Evolutionary conservation across 2,329 filamentous ascomycete species (phyloP).

Genomic region (Ophiocordyceps camponoti-floridani): DNA sequence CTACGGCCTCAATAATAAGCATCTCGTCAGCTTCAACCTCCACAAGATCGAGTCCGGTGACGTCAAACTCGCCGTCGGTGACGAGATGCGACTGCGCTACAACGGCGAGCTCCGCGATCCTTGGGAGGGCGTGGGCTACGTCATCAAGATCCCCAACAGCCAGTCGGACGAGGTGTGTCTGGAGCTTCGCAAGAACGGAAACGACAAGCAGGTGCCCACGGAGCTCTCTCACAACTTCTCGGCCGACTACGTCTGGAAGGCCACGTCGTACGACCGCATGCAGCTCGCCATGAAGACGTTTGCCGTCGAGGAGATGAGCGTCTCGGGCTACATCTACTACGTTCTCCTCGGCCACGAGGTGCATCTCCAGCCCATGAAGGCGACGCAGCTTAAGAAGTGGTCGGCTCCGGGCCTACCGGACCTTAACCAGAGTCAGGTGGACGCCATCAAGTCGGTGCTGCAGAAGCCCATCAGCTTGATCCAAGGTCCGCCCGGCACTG

Average conservation of each 20-base stretch:
- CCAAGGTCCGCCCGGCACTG: slow-evolving; percentile 89
- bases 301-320: slow-evolving; percentile 92
- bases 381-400: slow-evolving; percentile 89
- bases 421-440: slow-evolving; percentile 88
- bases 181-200: slow-evolving; percentile 82
- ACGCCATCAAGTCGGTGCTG: slow-evolving; percentile 86
- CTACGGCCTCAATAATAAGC: slow-evolving; percentile 90
- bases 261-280: slow-evolving; percentile 98
- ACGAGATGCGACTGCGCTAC: slow-evolving; percentile 96
- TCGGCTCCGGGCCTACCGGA: slow-evolving; percentile 87
- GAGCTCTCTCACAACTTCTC: slow-evolving; percentile 97
- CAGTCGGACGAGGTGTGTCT: slow-evolving; percentile 95
- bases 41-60: slow-evolving; percentile 96
- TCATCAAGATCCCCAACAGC: slow-evolving; percentile 98
- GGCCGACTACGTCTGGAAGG: slow-evolving; percentile 98
- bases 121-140: slow-evolving; percentile 97
- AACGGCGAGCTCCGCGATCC: slow-evolving; percentile 79
- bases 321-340: slow-evolving; percentile 97
- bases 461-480: slow-evolving; percentile 90
- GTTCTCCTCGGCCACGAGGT: slow-evolving; percentile 91
- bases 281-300: slow-evolving; percentile 99
- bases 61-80: slow-evolving; percentile 92
- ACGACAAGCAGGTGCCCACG: slow-evolving; percentile 88
- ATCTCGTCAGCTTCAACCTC: slow-evolving; percentile 84
- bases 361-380: slow-evolving; percentile 86